Conservation (phyloP, 768 basidiomycete genomes). For the Brasilioporus rufonigricans region DNA sequence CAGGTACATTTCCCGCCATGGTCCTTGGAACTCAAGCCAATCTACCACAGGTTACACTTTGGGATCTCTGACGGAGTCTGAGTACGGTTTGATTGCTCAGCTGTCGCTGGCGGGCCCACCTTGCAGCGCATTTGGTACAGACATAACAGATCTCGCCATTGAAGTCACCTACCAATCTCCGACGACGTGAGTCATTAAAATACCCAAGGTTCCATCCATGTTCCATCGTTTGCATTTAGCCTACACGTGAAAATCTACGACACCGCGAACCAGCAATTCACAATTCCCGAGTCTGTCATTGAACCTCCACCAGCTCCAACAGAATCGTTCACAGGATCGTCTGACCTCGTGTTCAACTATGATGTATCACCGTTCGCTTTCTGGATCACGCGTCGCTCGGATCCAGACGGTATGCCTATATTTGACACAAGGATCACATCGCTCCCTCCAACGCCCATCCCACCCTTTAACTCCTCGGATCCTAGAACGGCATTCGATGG, state of each 20-base stretch:
- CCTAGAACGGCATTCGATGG: slow-evolving; percentile 56
- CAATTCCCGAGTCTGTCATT: slow-evolving; percentile 55
- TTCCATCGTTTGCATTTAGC: slow-evolving; percentile 31
- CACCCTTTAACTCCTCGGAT: slow-evolving; percentile 51
- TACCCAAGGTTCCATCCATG: background rate
- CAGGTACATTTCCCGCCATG: slow-evolving; percentile 20
- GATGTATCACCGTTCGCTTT: slow-evolving; percentile 67
- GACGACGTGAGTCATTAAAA: slow-evolving; percentile 37
- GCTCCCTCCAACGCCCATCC: slow-evolving; percentile 57
- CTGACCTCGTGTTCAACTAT: slow-evolving; percentile 71
- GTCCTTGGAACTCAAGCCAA: background rate
- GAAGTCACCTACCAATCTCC: slow-evolving; percentile 64
- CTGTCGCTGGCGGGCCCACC: slow-evolving; percentile 52
- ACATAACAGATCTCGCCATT: slow-evolving; percentile 57
- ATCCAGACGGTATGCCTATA: slow-evolving; percentile 51
- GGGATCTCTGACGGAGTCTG: slow-evolving; percentile 39
- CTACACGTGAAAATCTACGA: slow-evolving; percentile 70
- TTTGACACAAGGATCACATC: slow-evolving; percentile 71
- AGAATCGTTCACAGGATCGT: slow-evolving; percentile 35
- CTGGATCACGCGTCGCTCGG: slow-evolving; percentile 72
- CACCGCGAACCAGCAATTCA: slow-evolving; percentile 59
- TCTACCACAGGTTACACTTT: slow-evolving; percentile 51
- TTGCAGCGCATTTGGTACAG: slow-evolving; percentile 66
- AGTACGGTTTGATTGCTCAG: slow-evolving; percentile 51
- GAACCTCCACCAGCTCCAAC: slow-evolving; percentile 39